phyloP scores from a whole-genome alignment of 2,329 filamentous ascomycete genomes.

The Paramyrothecium sp. region DNA sequence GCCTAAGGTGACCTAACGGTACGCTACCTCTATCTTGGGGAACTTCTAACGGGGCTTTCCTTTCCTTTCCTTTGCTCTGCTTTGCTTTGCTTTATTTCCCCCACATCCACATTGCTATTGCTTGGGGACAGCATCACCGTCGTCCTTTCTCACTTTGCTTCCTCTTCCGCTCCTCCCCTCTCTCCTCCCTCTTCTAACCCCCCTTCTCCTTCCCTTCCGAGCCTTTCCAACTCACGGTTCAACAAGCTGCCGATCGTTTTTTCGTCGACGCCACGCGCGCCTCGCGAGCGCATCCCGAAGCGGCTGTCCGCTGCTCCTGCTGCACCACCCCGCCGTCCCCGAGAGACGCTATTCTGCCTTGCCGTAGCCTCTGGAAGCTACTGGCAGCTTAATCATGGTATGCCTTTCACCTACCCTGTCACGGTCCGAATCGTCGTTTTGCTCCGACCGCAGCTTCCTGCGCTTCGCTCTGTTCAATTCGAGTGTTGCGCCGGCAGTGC shows the following conservation, averaged over 20 bases:
- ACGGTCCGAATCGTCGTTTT: neutral
- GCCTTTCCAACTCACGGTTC: neutral
- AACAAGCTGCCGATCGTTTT: neutral
- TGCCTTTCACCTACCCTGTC: neutral
- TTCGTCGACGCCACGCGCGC: neutral
- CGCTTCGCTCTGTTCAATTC: neutral
- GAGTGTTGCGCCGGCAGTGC: neutral
- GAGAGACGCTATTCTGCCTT: neutral
- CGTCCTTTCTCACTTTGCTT: neutral
- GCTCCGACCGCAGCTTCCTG: neutral
- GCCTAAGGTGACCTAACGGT: too few relatives aligned
- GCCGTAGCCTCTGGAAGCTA: neutral
- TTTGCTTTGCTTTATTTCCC: too few relatives aligned
- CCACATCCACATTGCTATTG: too few relatives aligned
- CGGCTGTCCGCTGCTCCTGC: neutral
- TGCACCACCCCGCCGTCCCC: neutral
- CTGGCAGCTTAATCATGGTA: neutral
- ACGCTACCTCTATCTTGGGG: too few relatives aligned
- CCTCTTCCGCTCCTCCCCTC: neutral
- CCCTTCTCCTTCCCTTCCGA: neutral
- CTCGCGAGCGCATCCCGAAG: neutral
- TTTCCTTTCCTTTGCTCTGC: neutral
- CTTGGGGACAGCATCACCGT: neutral
- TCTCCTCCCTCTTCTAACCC: neutral
- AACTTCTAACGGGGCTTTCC: neutral